Conservation (phyloP, 192 early-diverging fungal species). For the Coemansia sp. region DNA sequence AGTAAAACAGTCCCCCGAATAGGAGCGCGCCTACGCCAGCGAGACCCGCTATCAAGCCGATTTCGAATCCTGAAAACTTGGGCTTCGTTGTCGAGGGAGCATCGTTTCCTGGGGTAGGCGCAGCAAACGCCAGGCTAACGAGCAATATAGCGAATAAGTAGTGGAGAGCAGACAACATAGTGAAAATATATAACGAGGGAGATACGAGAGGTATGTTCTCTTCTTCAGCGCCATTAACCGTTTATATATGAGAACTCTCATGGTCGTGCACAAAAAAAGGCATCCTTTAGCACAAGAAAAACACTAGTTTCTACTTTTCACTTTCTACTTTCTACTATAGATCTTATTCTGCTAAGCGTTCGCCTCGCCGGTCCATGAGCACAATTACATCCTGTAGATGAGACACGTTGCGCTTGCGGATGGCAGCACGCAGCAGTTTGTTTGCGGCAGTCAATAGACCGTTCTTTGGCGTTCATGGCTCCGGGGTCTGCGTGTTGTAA, state of each 20-base stretch:
- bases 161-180: neutral
- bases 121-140: neutral
- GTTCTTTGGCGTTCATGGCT: constrained; percentile 92
- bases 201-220: neutral
- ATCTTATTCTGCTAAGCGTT: neutral
- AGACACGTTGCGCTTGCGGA: constrained; percentile 63
- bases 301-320: no score
- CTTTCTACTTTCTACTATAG: neutral
- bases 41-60: neutral
- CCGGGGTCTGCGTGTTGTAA: no score
- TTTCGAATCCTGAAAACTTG: neutral
- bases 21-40: no score
- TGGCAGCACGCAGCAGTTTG: constrained; percentile 84
- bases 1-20: no score
- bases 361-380: constrained; percentile 6
- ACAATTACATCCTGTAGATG: constrained; percentile 15
- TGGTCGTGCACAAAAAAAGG: neutral
- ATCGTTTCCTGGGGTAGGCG: neutral
- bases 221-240: neutral
- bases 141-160: neutral
- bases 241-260: neutral
- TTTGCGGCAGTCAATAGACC: constrained; percentile 90
- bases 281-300: neutral
- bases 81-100: neutral
- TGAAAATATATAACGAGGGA: neutral